A percentile compares a stretch with the other conserved stretches of the same genome.
Conservation (phyloP, 2,329 filamentous ascomycete species). For the Alternaria angustiovoidea region DNA sequence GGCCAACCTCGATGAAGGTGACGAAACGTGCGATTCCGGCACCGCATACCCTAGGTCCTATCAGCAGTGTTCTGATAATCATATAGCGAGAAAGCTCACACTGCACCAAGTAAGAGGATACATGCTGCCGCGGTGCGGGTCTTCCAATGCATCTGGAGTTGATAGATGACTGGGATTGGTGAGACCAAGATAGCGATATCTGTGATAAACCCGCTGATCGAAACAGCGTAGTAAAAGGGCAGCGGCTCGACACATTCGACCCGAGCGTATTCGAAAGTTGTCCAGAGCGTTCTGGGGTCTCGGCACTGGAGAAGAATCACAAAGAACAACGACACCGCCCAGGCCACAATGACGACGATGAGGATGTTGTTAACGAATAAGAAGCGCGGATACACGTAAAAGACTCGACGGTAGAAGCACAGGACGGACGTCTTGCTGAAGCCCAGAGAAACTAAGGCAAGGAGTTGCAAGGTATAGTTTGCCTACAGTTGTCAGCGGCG, state of each 20-base stretch:
- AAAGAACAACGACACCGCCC: constrained; percentile 4
- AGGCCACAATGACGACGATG: not conserved
- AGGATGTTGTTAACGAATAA: not conserved
- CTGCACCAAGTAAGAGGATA: constrained; percentile 4
- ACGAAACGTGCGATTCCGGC: not conserved
- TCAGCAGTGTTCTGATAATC: not conserved
- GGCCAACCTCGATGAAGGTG: not conserved
- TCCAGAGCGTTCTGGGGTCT: not conserved
- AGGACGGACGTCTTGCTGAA: constrained; percentile 6
- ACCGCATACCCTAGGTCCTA: not conserved
- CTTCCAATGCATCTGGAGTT: constrained; percentile 4
- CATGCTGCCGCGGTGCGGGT: not conserved
- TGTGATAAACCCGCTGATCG: constrained; percentile 1
- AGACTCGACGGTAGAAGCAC: constrained; percentile 9
- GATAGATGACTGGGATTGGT: not conserved
- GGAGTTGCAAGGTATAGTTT: not conserved
- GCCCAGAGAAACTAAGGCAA: not conserved
- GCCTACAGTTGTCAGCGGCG: too few relatives aligned
- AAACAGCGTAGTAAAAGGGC: not conserved
- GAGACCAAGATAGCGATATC: not conserved
- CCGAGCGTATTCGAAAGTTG: not conserved
- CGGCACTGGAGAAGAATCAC: not conserved
- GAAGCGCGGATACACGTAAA: not conserved
- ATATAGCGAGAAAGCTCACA: not conserved
- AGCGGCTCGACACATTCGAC: not conserved